phyloP scores from a whole-genome alignment of 768 basidiomycete genomes.

The Amyloporia xantha region DNA sequence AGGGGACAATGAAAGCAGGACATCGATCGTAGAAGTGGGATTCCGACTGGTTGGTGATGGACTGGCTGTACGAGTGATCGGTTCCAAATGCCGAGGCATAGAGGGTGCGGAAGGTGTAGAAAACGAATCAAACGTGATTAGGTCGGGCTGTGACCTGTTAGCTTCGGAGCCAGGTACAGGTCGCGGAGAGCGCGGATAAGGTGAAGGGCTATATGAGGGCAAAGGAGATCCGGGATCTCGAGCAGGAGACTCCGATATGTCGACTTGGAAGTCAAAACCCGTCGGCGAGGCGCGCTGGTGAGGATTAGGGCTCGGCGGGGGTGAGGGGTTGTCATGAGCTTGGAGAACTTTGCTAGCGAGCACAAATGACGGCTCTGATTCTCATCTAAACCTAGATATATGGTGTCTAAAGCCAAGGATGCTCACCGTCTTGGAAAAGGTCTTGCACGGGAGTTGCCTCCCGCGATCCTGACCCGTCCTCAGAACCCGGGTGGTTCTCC shows the following conservation, averaged over 20 bases:
- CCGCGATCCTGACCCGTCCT: conserved; percentile 1
- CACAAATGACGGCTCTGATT: conserved; percentile 55
- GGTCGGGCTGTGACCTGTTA: conserved; percentile 22
- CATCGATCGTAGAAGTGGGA: conserved; percentile 11
- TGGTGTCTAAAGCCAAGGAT: background rate
- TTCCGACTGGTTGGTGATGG: background rate
- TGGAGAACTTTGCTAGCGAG: conserved; percentile 60
- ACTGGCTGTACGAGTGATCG: background rate
- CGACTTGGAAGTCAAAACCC: background rate
- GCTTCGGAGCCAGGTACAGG: conserved; percentile 9
- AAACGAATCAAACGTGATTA: conserved; percentile 39
- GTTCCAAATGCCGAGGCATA: background rate
- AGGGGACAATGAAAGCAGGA: conserved; percentile 21
- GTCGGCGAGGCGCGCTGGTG: conserved; percentile 8
- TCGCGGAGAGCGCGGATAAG: conserved; percentile 38
- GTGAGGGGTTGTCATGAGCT: conserved; percentile 74
- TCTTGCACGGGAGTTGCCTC: conserved; percentile 13
- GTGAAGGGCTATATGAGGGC: conserved; percentile 79
- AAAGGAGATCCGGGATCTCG: no score
- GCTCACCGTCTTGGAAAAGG: conserved; percentile 27
- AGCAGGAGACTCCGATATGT: no score
- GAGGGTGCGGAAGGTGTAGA: conserved; percentile 21
- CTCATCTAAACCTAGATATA: background rate
- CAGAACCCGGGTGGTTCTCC: conserved; percentile 3
- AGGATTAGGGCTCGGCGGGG: conserved; percentile 36